Conservation (phyloP, 2,329 filamentous ascomycete genomes). For the Akanthomyces lecanii region DNA sequence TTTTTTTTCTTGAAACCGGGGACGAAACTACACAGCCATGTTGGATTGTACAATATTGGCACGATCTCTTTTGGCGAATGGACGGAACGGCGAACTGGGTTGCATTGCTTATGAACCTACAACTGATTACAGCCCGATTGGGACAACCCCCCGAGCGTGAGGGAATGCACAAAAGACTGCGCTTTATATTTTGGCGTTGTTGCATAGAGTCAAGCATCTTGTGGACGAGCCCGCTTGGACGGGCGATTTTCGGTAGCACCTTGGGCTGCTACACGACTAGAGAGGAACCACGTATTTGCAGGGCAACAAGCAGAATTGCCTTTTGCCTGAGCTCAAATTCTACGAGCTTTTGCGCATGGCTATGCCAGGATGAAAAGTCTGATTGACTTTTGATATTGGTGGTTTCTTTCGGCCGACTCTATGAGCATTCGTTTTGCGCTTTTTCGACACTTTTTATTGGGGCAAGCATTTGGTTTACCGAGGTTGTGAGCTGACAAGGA, state of each 20-base stretch:
- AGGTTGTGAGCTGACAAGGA: constrained; percentile 23
- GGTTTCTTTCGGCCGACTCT: constrained; percentile 9
- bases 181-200: constrained; percentile 9
- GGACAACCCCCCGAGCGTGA: constrained; percentile 1
- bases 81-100: constrained; percentile 32
- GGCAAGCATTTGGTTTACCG: constrained; percentile 25
- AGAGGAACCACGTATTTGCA: constrained; percentile 3
- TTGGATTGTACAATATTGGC: constrained; percentile 44
- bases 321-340: constrained; percentile 4
- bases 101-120: constrained; percentile 30
- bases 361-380: constrained; percentile 7
- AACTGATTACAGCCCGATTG: constrained; percentile 19
- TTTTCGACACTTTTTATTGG: constrained; percentile 11
- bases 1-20: constrained; percentile 19
- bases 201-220: constrained; percentile 12
- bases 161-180: constrained; percentile 10
- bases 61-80: constrained; percentile 32
- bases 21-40: constrained; percentile 17
- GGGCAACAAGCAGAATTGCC: constrained; percentile 17
- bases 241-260: constrained; percentile 15
- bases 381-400: not conserved
- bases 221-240: constrained; percentile 5
- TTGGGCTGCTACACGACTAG: constrained; percentile 16
- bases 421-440: constrained; percentile 5
- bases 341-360: constrained; percentile 11